Conservation (phyloP, 2,329 filamentous ascomycete genomes). For the Pestalotiopsis sp. region DNA sequence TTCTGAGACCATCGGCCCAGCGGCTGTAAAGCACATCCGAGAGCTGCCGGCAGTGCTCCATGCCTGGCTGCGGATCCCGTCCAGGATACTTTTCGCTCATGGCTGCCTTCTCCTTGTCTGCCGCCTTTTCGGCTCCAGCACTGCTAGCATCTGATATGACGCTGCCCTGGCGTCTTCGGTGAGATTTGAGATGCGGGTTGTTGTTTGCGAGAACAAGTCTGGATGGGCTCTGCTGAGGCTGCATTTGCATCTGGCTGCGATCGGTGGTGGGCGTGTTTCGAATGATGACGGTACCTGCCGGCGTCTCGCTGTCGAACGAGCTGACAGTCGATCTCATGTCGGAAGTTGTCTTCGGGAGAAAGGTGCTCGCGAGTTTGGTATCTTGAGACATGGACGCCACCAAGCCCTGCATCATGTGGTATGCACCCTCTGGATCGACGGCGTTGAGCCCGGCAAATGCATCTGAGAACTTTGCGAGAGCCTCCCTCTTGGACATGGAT, state of each 20-base stretch:
- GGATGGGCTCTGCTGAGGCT: conserved; percentile 41
- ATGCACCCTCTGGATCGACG: conserved; percentile 87
- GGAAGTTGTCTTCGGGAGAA: conserved; percentile 41
- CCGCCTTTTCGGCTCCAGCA: conserved; percentile 41
- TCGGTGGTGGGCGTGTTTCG: conserved; percentile 44
- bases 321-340: conserved; percentile 13
- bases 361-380: conserved; percentile 60
- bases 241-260: conserved; percentile 35
- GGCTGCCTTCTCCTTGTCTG: conserved; percentile 49
- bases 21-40: conserved; percentile 88
- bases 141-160: conserved; percentile 27
- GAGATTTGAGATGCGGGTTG: conserved; percentile 84
- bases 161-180: conserved; percentile 64
- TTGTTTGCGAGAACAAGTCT: conserved; percentile 79
- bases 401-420: conserved; percentile 79
- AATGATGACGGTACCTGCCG: conserved; percentile 59
- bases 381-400: conserved; percentile 74
- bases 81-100: conserved; percentile 58
- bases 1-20: conserved; percentile 83
- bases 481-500: conserved; percentile 71
- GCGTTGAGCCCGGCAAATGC: conserved; percentile 85
- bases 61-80: conserved; percentile 63
- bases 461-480: conserved; percentile 79
- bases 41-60: conserved; percentile 90
- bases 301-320: conserved; percentile 38